Evolutionary conservation across 371 early-diverging fungal species (phyloP).

Genomic region (Chytridiales sp.): DNA sequence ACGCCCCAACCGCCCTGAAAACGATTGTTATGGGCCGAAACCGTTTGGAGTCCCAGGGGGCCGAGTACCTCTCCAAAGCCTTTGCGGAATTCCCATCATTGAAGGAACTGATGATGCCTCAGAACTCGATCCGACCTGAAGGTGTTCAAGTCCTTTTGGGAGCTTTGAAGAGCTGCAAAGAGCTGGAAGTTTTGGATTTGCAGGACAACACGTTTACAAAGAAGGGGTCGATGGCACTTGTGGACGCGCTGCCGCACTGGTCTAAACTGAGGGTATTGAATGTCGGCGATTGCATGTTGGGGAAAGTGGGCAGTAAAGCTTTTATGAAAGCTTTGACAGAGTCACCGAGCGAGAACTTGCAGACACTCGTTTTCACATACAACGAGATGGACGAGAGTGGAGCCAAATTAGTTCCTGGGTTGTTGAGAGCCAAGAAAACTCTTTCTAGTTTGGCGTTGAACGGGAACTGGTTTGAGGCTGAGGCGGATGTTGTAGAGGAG

Average conservation of each 20-base stretch:
- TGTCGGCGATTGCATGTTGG: conserved; percentile 88
- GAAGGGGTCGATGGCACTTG: conserved; percentile 77
- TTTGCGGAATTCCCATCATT: conserved; percentile 74
- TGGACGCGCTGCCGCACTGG: conserved; percentile 75
- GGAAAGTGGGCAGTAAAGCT: conserved; percentile 65
- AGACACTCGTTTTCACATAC: conserved; percentile 75
- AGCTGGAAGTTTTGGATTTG: conserved; percentile 78
- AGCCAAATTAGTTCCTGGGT: conserved; percentile 63
- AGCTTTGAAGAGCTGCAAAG: conserved; percentile 66
- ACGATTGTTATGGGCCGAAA: conserved; percentile 90
- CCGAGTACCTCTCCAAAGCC: conserved; percentile 68
- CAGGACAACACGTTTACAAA: conserved; percentile 94
- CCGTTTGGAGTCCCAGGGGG: conserved; percentile 77
- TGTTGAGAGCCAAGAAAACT: conserved; percentile 63
- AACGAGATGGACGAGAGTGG: conserved; percentile 84
- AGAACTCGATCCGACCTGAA: conserved; percentile 95
- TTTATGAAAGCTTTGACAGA: conserved; percentile 64
- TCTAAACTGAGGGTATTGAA: conserved; percentile 73
- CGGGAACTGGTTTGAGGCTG: conserved; percentile 86
- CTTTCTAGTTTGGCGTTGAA: conserved; percentile 79
- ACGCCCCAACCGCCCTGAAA: conserved; percentile 51
- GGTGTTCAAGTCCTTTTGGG: conserved; percentile 74
- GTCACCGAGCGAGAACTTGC: conserved; percentile 58
- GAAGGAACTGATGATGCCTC: conserved; percentile 86
- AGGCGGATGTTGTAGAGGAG: conserved; percentile 68